Evolutionary conservation across 75 land plant species (phyloP), one percentile per base, ranked within the genome.

Genomic region (Chamaecyparis obtusa): DNA sequence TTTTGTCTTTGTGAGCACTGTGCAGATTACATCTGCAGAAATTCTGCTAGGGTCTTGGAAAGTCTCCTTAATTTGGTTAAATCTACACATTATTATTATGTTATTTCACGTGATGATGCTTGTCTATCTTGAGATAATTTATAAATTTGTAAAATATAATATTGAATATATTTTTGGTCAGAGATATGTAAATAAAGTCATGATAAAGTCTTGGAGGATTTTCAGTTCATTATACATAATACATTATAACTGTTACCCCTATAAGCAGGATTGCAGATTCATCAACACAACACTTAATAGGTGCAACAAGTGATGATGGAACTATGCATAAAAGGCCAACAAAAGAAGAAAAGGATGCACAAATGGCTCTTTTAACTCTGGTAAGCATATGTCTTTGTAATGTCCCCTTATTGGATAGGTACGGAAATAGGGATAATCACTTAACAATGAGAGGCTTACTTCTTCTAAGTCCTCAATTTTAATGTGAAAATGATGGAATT

Each of bases 301-400:
- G 21, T 36, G 80, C 44, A 77, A 77, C 19, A 77, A 39, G 44
- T 39, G 41, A 77, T 77, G 44, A 77, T 37, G 41, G 27, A 3
- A 36, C 44, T 15, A 39, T 37, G 39, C 80, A 77, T 77, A 37
- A 39, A 19, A 77, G 3, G 35, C 44, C 41, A 39, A 19, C 19
- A 4, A 77, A 77, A 39, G 44, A 35, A 77, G 80, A 77, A 77
- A 39, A 77, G 16, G 7, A 77, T 39, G 80, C 41, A 39, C 41
- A 39, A 36, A 43, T 5, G 21, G 80, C 80, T 77, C 80, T 77
- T 77, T 19, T 77, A 77, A 77, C 44, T 77, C 44, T 77, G 80
- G 80, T 77, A 77, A 36, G 80, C 0, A 17, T 13, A 32, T 15
- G 19, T 39, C 41, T 5, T 77, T 19, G 27, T 77, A n/a, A n/a